phyloP scores from a whole-genome alignment of 2,329 filamentous ascomycete species.

The Claviceps citrina region DNA sequence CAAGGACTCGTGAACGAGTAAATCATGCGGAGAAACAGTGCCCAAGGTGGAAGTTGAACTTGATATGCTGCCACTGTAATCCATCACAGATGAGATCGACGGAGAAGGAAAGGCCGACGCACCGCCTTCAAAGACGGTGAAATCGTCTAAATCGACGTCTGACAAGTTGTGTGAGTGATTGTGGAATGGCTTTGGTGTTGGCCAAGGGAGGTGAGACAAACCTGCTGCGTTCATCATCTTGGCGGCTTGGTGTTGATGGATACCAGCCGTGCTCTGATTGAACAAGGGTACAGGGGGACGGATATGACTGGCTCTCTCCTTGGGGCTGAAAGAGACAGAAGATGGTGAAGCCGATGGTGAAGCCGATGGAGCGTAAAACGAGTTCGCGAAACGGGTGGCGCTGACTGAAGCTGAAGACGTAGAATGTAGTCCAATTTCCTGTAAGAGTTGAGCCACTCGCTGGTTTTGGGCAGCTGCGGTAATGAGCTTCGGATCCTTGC shows the following conservation, averaged over 20 bases:
- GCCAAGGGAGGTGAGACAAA: slow-evolving; percentile 11
- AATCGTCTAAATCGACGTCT: slow-evolving; percentile 45
- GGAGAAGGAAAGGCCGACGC: slow-evolving; percentile 39
- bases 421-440: slow-evolving; percentile 40
- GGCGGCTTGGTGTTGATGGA: slow-evolving; percentile 24
- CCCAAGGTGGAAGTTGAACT: slow-evolving; percentile 40
- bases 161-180: slow-evolving; percentile 20
- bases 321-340: slow-evolving; percentile 40
- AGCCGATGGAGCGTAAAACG: slow-evolving; percentile 54
- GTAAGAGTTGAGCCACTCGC: slow-evolving; percentile 43
- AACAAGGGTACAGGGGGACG: slow-evolving; percentile 62
- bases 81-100: slow-evolving; percentile 34
- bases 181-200: background rate
- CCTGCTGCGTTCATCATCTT: slow-evolving; percentile 31
- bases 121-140: slow-evolving; percentile 40
- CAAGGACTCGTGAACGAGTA: slow-evolving; percentile 53
- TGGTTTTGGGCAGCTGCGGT: slow-evolving; percentile 36
- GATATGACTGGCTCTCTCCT: slow-evolving; percentile 26
- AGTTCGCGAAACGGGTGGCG: slow-evolving; percentile 40
- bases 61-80: slow-evolving; percentile 30
- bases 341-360: slow-evolving; percentile 48
- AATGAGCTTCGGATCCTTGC: slow-evolving; percentile 24
- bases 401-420: slow-evolving; percentile 40
- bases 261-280: slow-evolving; percentile 40
- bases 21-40: slow-evolving; percentile 74